Base-by-base conservation (phyloP, 441 rosid species). In the Pelargonium fulgidum region DNA sequence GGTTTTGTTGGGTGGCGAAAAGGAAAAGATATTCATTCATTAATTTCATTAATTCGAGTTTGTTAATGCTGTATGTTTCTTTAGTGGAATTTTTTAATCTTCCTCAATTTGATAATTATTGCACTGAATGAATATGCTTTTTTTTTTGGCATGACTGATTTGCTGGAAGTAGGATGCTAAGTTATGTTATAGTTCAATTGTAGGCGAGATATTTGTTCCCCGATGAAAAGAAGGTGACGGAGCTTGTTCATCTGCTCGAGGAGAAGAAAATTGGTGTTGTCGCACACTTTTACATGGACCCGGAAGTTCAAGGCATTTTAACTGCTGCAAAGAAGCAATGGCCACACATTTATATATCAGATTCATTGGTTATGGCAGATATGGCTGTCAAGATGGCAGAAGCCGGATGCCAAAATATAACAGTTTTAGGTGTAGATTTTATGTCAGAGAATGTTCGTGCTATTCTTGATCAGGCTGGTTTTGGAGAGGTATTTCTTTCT, bases 371-470 rank as follows among this genome's bases (percentile, higher is more conserved):
- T 72, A 94, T 92, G 98, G 99, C 99, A 8, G 99, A 94, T 79
- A 74, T 88, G 42, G 99, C 97, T 29, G 97, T 94, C 48, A 82
- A 87, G 67, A 94, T 94, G 96, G 97, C 94, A 56, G 76, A 88
- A 85, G 88, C 85, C 52, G 99, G 99, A 75, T 94, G 97, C 73
- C 76, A 89, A 79, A 91, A 80, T 76, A 83, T 94, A 39, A 79
- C 99, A 39, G 96, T 94, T 69, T 81, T 94, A 71, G 99, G 97
- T 78, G 97, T 94, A 26, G 99, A 94, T 87, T 92, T 94, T 73
- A 94, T 94, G 99, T 91, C 99, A 0, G 97, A 94, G 74, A 94
- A 94, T 64, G 97, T 92, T 9, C 92, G 97, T 69, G 97, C 98
- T 10, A 90, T 92, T 68, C 87, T 94, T 65, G 99, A 94, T 82